Evolutionary conservation across 768 basidiomycete species (phyloP).

Genomic region (Boletus tomentosulus): DNA sequence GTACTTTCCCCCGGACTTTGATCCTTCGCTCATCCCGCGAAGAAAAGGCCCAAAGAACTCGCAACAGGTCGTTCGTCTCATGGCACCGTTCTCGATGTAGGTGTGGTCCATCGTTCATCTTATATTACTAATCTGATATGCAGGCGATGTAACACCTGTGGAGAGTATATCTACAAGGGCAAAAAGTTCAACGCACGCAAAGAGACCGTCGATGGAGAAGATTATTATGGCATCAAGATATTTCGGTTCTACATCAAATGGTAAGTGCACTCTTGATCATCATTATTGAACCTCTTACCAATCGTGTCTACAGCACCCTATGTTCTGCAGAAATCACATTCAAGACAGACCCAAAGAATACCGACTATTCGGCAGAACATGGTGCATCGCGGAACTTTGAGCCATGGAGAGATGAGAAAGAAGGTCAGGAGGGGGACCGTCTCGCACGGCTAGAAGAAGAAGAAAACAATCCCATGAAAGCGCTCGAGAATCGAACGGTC

Average conservation of each 20-base stretch:
- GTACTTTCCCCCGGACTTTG: constrained; percentile 97
- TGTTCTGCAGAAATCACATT: constrained; percentile 99
- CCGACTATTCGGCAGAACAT: constrained; percentile 90
- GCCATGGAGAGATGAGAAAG: constrained; percentile 86
- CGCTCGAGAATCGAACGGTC: constrained; percentile 84
- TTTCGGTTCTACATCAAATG: constrained; percentile 93
- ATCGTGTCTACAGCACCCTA: constrained; percentile 57
- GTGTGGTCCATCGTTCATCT: constrained; percentile 17
- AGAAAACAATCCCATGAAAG: constrained; percentile 97
- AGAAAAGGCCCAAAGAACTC: constrained; percentile 88
- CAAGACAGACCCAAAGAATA: constrained; percentile 99
- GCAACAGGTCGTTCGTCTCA: constrained; percentile 96
- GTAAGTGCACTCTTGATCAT: constrained; percentile 36
- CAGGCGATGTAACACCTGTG: constrained; percentile 92
- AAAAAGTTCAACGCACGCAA: constrained; percentile 99
- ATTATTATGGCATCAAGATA: constrained; percentile 98
- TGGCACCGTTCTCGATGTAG: constrained; percentile 99
- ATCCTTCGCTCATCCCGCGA: constrained; percentile 92
- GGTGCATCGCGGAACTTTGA: constrained; percentile 98
- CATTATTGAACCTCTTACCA: background rate
- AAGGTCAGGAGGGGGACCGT: constrained; percentile 76
- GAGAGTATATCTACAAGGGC: constrained; percentile 98
- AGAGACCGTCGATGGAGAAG: constrained; percentile 95
- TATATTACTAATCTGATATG: constrained; percentile 5
- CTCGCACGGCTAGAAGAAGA: constrained; percentile 85